These are phyloP conservation scores for Endoconidiophora laricicola DNA, from an alignment of 2,329 filamentous ascomycete species.

Conservation along the genomic window DNA sequence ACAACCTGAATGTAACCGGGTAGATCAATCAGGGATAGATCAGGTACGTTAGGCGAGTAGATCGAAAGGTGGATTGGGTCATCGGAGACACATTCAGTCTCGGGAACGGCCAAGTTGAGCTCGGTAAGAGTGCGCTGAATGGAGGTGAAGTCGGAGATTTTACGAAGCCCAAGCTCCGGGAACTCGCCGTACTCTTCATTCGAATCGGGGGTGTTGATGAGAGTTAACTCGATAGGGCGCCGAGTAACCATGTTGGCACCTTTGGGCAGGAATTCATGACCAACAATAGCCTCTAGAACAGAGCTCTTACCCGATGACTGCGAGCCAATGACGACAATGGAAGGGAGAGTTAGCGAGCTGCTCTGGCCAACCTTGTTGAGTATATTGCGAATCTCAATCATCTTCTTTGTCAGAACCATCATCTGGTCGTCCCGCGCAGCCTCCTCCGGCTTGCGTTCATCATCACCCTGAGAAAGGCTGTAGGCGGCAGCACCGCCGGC, in stretches of 20 bases:
- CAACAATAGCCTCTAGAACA: constrained; percentile 89
- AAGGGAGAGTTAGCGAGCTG: constrained; percentile 71
- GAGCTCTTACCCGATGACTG: constrained; percentile 98
- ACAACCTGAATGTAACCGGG: constrained; percentile 96
- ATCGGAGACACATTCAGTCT: constrained; percentile 81
- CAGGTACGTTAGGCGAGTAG: constrained; percentile 87
- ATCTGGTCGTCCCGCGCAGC: constrained; percentile 86
- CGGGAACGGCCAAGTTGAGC: constrained; percentile 81
- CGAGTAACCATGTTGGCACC: constrained; percentile 98
- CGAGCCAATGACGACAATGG: constrained; percentile 97
- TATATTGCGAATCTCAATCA: constrained; percentile 95
- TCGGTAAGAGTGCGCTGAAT: constrained; percentile 92
- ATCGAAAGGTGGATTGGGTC: constrained; percentile 94
- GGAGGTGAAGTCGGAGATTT: constrained; percentile 77
- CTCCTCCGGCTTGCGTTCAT: constrained; percentile 47
- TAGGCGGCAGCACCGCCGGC: constrained; percentile 55
- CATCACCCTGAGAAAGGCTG: constrained; percentile 56
- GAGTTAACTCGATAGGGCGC: constrained; percentile 83
- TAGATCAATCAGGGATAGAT: constrained; percentile 87
- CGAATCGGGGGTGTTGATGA: constrained; percentile 84
- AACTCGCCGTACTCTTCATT: constrained; percentile 90
- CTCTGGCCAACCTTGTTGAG: constrained; percentile 86
- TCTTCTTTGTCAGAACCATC: constrained; percentile 98
- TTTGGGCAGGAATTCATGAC: constrained; percentile 93
- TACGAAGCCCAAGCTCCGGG: constrained; percentile 74